Percentiles rank a stretch among this genome's conserved stretches.
These are phyloP conservation scores for Podaxis rugospora DNA, from an alignment of 768 basidiomycete genomes.

Conservation along the genomic window DNA sequence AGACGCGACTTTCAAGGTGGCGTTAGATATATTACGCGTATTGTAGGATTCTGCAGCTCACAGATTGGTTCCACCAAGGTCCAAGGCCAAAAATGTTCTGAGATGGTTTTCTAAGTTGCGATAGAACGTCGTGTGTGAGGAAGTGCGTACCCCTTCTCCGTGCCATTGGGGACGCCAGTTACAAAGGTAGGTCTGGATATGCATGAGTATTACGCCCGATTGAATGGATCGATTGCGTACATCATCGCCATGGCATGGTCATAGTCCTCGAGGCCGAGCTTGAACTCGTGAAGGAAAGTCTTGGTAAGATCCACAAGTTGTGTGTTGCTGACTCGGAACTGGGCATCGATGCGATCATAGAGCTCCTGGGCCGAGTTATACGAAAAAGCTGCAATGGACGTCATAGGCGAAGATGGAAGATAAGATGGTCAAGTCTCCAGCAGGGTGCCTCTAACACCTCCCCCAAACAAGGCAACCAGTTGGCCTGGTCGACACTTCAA, in stretches of 20 bases:
- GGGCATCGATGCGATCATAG: constrained; percentile 63
- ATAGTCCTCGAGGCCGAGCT: constrained; percentile 67
- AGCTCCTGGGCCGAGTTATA: constrained; percentile 40
- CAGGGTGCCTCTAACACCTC: neutral
- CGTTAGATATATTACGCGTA: constrained; percentile 8
- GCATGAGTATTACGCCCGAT: constrained; percentile 12
- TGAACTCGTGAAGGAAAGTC: constrained; percentile 79
- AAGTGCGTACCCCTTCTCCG: constrained; percentile 77
- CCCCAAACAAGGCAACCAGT: constrained; percentile 3
- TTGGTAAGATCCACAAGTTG: constrained; percentile 65
- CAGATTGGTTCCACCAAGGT: constrained; percentile 98
- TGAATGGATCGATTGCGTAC: constrained; percentile 30
- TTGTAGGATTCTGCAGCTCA: constrained; percentile 34
- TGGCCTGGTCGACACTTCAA: neutral
- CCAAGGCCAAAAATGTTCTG: constrained; percentile 93
- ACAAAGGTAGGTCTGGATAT: constrained; percentile 82
- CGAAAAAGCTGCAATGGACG: constrained; percentile 37
- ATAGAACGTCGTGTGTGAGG: constrained; percentile 5
- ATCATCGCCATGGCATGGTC: constrained; percentile 91
- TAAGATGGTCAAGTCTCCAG: neutral
- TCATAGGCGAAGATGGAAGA: constrained; percentile 25
- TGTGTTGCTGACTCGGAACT: constrained; percentile 65
- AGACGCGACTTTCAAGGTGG: constrained; percentile 69
- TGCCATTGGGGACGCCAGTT: constrained; percentile 90
- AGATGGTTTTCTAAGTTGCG: constrained; percentile 13